Evolutionary conservation across 2,329 filamentous ascomycete genomes (phyloP).

Genomic region (Fusarium virguliforme): DNA sequence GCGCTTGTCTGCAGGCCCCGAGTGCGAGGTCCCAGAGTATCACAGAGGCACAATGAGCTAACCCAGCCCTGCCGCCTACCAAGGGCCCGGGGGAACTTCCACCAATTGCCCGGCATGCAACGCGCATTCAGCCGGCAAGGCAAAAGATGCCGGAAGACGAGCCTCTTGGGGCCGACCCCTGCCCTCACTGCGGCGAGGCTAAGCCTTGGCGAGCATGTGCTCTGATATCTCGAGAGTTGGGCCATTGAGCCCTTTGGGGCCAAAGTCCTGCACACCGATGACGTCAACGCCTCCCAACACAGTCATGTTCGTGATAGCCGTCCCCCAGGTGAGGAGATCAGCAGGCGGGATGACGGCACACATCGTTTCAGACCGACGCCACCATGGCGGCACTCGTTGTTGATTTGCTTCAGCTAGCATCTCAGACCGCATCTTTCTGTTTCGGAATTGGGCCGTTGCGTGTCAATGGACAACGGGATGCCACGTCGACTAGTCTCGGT

Average conservation of each 20-base stretch:
- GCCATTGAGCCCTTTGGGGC: background rate
- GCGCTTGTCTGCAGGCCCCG: slow-evolving; percentile 29
- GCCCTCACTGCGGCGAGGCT: background rate
- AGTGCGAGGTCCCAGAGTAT: slow-evolving; percentile 35
- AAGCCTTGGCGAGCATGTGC: slow-evolving; percentile 12
- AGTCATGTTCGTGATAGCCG: slow-evolving; percentile 34
- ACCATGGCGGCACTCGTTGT: slow-evolving; percentile 25
- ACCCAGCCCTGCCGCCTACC: slow-evolving; percentile 11
- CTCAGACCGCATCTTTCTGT: slow-evolving; percentile 9
- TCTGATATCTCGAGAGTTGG: background rate
- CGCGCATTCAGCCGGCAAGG: slow-evolving; percentile 5
- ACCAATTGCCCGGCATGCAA: slow-evolving; percentile 31
- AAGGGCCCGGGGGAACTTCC: slow-evolving; percentile 31
- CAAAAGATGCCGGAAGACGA: slow-evolving; percentile 3
- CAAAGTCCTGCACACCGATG: slow-evolving; percentile 28
- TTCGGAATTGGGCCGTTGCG: slow-evolving; percentile 12
- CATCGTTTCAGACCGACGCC: slow-evolving; percentile 34
- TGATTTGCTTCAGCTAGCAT: slow-evolving; percentile 7
- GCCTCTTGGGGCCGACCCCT: background rate
- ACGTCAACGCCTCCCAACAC: slow-evolving; percentile 47
- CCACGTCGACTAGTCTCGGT: slow-evolving; percentile 48
- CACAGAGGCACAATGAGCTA: background rate
- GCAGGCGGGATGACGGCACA: slow-evolving; percentile 32
- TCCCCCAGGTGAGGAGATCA: slow-evolving; percentile 32
- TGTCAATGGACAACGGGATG: slow-evolving; percentile 37